These are phyloP conservation scores for Hymenoscyphus salicellus DNA, from an alignment of 2,329 filamentous ascomycete species.

Conservation along the genomic window DNA sequence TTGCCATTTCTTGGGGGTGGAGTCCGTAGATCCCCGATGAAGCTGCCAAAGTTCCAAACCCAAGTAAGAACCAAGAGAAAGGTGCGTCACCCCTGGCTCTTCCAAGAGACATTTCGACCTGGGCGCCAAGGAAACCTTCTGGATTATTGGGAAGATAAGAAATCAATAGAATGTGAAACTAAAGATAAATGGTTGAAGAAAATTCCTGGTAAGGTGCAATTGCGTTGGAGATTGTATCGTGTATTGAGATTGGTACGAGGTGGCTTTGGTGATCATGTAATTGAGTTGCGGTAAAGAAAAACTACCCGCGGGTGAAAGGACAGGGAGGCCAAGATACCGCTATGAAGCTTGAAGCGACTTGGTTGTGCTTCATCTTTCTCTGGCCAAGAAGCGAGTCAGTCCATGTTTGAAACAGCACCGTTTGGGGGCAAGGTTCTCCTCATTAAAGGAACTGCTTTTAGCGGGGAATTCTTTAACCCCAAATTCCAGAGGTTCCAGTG, in stretches of 20 bases:
- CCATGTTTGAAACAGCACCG: background rate
- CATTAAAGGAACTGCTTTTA: background rate
- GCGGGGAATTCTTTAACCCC: background rate
- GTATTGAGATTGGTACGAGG: background rate
- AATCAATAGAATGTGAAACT: background rate
- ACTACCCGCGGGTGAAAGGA: background rate
- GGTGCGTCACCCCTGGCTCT: background rate
- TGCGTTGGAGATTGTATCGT: background rate
- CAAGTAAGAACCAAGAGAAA: background rate
- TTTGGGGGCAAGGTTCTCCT: slow-evolving; percentile 2
- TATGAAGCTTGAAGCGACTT: background rate
- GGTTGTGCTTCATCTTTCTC: slow-evolving; percentile 1
- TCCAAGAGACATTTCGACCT: background rate
- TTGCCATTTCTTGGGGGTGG: background rate
- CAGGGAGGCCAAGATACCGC: background rate
- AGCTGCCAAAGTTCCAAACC: slow-evolving; percentile 1
- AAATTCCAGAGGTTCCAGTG: background rate
- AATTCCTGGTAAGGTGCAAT: background rate
- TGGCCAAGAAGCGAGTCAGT: slow-evolving; percentile 1
- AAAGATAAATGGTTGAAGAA: background rate
- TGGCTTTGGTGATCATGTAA: background rate
- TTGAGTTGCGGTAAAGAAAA: background rate
- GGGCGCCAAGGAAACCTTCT: background rate
- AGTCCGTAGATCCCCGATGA: background rate
- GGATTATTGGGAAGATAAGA: background rate